Evolutionary conservation across 2,329 filamentous ascomycete genomes (phyloP).

Genomic region (Fusarium penzigii): DNA sequence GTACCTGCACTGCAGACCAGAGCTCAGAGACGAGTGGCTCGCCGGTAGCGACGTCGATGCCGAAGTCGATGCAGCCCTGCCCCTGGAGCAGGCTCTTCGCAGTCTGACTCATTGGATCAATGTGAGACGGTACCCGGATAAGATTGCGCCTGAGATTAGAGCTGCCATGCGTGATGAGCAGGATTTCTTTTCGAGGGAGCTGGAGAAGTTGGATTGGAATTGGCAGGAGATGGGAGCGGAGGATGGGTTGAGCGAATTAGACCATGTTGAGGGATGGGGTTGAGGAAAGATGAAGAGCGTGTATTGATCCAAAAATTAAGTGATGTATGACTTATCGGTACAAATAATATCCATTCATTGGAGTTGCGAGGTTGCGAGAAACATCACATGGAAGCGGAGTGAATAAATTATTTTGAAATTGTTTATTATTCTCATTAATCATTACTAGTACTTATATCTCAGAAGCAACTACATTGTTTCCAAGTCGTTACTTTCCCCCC

Average conservation of each 20-base stretch:
- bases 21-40: slow-evolving; percentile 93
- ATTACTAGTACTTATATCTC: too few relatives aligned
- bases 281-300: slow-evolving; percentile 6
- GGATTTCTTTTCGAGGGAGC: slow-evolving; percentile 77
- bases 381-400: too few relatives aligned
- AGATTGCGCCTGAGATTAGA: slow-evolving; percentile 63
- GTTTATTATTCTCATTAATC: too few relatives aligned
- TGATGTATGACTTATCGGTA: too few relatives aligned
- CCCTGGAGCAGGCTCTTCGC: slow-evolving; percentile 85
- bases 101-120: slow-evolving; percentile 96
- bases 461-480: too few relatives aligned
- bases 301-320: too few relatives aligned
- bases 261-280: slow-evolving; percentile 32
- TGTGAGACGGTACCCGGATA: slow-evolving; percentile 76
- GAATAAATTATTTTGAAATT: too few relatives aligned
- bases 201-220: slow-evolving; percentile 67
- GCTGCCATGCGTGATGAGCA: slow-evolving; percentile 69
- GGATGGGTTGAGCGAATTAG: slow-evolving; percentile 36
- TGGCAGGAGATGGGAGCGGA: slow-evolving; percentile 46
- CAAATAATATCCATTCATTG: too few relatives aligned
- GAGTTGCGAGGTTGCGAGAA: too few relatives aligned
- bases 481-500: not conserved
- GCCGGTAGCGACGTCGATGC: slow-evolving; percentile 88
- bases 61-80: slow-evolving; percentile 89
- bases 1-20: slow-evolving; percentile 89